Conservation (phyloP, 768 basidiomycete genomes). For the Artomyces pyxidatus region DNA sequence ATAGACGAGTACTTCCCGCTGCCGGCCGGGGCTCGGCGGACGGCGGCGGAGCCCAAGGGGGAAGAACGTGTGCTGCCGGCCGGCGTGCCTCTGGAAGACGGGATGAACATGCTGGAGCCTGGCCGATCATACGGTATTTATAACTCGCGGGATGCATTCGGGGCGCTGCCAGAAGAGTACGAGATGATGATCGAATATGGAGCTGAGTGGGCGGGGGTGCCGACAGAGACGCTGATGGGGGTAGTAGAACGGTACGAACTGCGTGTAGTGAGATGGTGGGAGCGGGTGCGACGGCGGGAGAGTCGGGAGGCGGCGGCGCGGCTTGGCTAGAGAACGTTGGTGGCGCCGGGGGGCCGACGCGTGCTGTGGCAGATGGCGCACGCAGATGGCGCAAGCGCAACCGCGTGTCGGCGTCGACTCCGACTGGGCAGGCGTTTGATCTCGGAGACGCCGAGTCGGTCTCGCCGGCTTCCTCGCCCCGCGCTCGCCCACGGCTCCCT, state of each 20-base stretch:
- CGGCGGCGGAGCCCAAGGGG: neutral
- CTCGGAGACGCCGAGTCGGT: too few species aligned
- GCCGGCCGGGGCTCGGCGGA: neutral
- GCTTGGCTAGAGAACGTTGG: neutral
- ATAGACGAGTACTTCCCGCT: slow-evolving; percentile 23
- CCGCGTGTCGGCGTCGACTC: too few species aligned
- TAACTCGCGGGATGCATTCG: slow-evolving; percentile 57
- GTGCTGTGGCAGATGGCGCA: too few species aligned
- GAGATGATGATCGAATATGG: slow-evolving; percentile 42
- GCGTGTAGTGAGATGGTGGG: slow-evolving; percentile 47
- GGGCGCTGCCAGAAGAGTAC: slow-evolving; percentile 45
- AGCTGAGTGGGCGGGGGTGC: slow-evolving; percentile 48
- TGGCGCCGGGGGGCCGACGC: too few species aligned
- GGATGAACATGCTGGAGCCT: slow-evolving; percentile 28
- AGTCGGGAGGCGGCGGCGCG: slow-evolving; percentile 8
- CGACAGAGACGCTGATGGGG: slow-evolving; percentile 38
- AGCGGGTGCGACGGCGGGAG: slow-evolving; percentile 16
- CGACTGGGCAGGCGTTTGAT: neutral
- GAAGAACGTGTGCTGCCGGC: slow-evolving; percentile 6
- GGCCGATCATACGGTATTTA: slow-evolving; percentile 61
- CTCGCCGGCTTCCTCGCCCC: neutral
- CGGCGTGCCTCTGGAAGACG: slow-evolving; percentile 5
- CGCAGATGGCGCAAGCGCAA: too few species aligned
- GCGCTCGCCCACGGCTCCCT: too few species aligned
- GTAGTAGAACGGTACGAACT: slow-evolving; percentile 64